A percentile compares a stretch with the other conserved stretches of the same genome.
Conservation (phyloP, 192 early-diverging fungal genomes). For the Linnemannia exigua region DNA sequence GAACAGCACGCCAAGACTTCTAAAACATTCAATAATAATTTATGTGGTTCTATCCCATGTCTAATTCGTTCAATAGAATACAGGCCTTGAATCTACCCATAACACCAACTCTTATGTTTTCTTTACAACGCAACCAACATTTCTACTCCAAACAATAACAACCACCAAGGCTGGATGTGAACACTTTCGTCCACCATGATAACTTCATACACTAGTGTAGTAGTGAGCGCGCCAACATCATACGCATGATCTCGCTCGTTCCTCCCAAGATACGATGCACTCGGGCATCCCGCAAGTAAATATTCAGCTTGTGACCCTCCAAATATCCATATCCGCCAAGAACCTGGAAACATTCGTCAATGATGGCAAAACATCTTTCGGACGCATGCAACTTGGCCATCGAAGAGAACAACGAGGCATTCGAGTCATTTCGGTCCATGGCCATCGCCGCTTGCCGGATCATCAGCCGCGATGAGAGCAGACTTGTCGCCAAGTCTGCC, state of each 20-base stretch:
- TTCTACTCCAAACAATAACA: no score
- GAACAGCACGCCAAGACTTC: no score
- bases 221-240: no score
- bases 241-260: constrained; percentile 71
- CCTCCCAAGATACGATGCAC: constrained; percentile 73
- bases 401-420: constrained; percentile 59
- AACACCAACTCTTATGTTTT: no score
- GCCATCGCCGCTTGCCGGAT: constrained; percentile 58
- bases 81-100: no score
- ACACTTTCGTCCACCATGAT: no score
- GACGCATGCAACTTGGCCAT: constrained; percentile 72
- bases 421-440: constrained; percentile 55
- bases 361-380: constrained; percentile 65
- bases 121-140: no score
- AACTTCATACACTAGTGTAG: no score
- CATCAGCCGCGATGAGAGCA: constrained; percentile 65
- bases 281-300: constrained; percentile 66
- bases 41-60: no score
- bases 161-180: no score
- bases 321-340: constrained; percentile 72
- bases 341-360: constrained; percentile 62
- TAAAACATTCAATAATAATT: no score
- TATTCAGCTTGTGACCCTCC: constrained; percentile 70
- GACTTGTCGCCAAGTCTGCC: constrained; percentile 67
- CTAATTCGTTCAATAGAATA: no score